These are phyloP conservation scores for Fusarium armeniacum DNA, from an alignment of 2,329 filamentous ascomycete species.

Conservation along the genomic window DNA sequence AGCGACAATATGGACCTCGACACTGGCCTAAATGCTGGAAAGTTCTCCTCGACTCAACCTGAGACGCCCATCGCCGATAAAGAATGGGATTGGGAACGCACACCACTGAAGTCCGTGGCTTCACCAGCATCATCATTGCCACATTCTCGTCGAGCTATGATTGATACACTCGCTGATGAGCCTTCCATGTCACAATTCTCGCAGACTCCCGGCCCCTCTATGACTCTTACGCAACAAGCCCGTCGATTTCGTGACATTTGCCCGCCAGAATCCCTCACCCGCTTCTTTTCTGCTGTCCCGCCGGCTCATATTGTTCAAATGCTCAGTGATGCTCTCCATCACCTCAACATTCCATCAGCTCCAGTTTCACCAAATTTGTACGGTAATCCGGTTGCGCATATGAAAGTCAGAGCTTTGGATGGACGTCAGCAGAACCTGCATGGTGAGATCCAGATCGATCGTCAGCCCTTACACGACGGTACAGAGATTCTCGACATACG, in stretches of 20 bases:
- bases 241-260: conserved; percentile 92
- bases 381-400: conserved; percentile 69
- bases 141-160: conserved; percentile 58
- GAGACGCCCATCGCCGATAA: conserved; percentile 81
- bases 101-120: conserved; percentile 68
- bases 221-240: conserved; percentile 90
- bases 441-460: conserved; percentile 82
- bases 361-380: conserved; percentile 62
- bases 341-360: conserved; percentile 83
- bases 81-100: conserved; percentile 90
- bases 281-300: conserved; percentile 90
- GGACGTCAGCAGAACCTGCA: conserved; percentile 78
- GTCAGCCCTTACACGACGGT: conserved; percentile 68
- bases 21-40: conserved; percentile 58
- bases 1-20: conserved; percentile 80
- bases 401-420: conserved; percentile 83
- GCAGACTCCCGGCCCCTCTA: conserved; percentile 79
- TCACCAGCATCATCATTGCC: conserved; percentile 56
- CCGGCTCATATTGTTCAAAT: conserved; percentile 82
- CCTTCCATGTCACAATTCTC: conserved; percentile 91
- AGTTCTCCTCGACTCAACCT: conserved; percentile 86
- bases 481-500: conserved; percentile 83
- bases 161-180: conserved; percentile 83
- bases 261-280: conserved; percentile 86
- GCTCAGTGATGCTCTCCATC: conserved; percentile 84